phyloP scores from a whole-genome alignment of 2,329 filamentous ascomycete species.

The Aureobasidium namibiae region DNA sequence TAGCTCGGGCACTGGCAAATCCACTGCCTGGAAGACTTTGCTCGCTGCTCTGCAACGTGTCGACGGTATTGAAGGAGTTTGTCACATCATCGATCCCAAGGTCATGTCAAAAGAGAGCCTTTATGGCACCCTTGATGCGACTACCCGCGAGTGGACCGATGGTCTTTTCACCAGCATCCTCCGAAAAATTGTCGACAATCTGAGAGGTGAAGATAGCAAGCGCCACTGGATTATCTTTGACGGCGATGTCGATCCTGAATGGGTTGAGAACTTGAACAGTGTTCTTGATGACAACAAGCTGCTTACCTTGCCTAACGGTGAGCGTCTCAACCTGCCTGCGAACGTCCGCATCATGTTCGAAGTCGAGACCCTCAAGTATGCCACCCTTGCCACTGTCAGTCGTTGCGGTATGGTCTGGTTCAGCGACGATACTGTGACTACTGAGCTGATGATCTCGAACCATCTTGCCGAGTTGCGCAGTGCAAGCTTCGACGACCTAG shows the following conservation, averaged over 20 bases:
- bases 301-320: slow-evolving; percentile 91
- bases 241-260: slow-evolving; percentile 96
- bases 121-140: slow-evolving; percentile 92
- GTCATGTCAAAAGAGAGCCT: slow-evolving; percentile 99
- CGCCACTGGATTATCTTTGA: slow-evolving; percentile 99
- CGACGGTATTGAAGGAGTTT: slow-evolving; percentile 87
- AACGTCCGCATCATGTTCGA: slow-evolving; percentile 99
- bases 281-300: slow-evolving; percentile 99
- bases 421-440: slow-evolving; percentile 91
- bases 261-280: slow-evolving; percentile 99
- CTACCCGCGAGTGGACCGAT: slow-evolving; percentile 97
- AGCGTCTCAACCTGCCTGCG: slow-evolving; percentile 84
- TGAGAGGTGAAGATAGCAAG: slow-evolving; percentile 93
- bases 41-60: slow-evolving; percentile 85
- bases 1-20: slow-evolving; percentile 95
- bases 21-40: slow-evolving; percentile 85
- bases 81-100: slow-evolving; percentile 96
- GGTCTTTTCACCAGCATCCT: slow-evolving; percentile 96
- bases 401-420: slow-evolving; percentile 99
- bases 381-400: slow-evolving; percentile 96
- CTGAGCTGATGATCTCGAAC: slow-evolving; percentile 85
- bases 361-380: slow-evolving; percentile 95
- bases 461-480: slow-evolving; percentile 78
- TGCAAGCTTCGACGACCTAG: slow-evolving; percentile 85
- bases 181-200: slow-evolving; percentile 96